Evolutionary conservation across 2,329 filamentous ascomycete species (phyloP).

Genomic region (Aspergillus vadensis): DNA sequence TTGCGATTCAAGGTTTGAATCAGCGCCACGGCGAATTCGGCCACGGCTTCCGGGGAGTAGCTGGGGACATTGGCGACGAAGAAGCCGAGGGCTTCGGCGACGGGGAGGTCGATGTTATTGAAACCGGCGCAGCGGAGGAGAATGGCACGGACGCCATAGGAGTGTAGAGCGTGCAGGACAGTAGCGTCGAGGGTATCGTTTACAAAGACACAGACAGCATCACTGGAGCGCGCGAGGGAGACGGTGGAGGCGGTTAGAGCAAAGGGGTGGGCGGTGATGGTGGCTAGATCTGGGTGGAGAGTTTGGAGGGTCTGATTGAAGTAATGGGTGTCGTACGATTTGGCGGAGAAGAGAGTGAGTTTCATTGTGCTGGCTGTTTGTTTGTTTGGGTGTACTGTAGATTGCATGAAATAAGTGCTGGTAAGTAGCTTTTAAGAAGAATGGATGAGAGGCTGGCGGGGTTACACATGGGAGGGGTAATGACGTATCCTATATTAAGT

Average conservation of each 20-base stretch:
- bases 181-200: constrained; percentile 60
- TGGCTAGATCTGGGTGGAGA: constrained; percentile 41
- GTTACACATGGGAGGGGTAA: no score
- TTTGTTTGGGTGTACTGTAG: neutral
- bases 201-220: constrained; percentile 68
- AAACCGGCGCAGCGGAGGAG: constrained; percentile 69
- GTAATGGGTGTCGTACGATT: constrained; percentile 63
- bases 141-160: constrained; percentile 57
- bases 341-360: constrained; percentile 65
- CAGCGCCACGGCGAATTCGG: constrained; percentile 69
- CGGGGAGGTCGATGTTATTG: constrained; percentile 66
- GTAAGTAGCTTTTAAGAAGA: neutral
- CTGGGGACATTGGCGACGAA: constrained; percentile 68
- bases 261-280: constrained; percentile 62
- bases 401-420: neutral
- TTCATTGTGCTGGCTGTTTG: constrained; percentile 47
- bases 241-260: constrained; percentile 59
- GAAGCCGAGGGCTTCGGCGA: constrained; percentile 57
- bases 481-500: no score
- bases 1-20: constrained; percentile 68
- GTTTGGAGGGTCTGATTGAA: constrained; percentile 46
- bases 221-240: constrained; percentile 53
- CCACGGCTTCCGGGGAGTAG: constrained; percentile 70
- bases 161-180: constrained; percentile 56
- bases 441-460: no score